A percentile compares a stretch with the other conserved stretches of the same genome.
These are phyloP conservation scores for Sporothrix pallida DNA, from an alignment of 2,329 filamentous ascomycete genomes.

Conservation along the genomic window DNA sequence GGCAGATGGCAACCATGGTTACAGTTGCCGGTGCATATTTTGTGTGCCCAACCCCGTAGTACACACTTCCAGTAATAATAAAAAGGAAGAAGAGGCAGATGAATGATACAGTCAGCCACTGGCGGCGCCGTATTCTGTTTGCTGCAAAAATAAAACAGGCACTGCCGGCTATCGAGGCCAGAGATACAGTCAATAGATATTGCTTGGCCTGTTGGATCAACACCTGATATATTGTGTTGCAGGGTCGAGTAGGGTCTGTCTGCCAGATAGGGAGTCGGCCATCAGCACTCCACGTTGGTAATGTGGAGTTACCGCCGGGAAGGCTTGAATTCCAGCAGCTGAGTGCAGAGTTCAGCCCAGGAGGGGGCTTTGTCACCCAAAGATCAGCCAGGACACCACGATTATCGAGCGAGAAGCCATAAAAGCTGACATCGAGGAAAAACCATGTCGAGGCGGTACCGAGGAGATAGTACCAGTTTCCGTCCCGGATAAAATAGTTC, in stretches of 20 bases:
- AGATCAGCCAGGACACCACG: conserved; percentile 51
- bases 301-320: conserved; percentile 50
- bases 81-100: conserved; percentile 54
- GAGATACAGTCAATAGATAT: conserved; percentile 58
- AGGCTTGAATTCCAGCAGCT: conserved; percentile 57
- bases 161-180: conserved; percentile 58
- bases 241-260: conserved; percentile 55
- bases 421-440: conserved; percentile 63
- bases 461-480: conserved; percentile 54
- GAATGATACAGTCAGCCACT: conserved; percentile 58
- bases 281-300: conserved; percentile 49
- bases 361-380: conserved; percentile 49
- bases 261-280: conserved; percentile 55
- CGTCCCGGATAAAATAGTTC: conserved; percentile 57
- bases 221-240: conserved; percentile 59
- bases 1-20: conserved; percentile 57
- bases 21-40: conserved; percentile 54
- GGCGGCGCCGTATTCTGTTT: conserved; percentile 55
- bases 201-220: conserved; percentile 59
- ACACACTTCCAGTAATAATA: conserved; percentile 56
- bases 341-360: conserved; percentile 48
- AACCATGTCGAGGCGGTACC: conserved; percentile 59
- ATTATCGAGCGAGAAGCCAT: conserved; percentile 60
- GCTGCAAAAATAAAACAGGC: conserved; percentile 55
- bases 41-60: conserved; percentile 54